Evolutionary conservation across 2,329 filamentous ascomycete genomes (phyloP).

Genomic region (Talaromyces marneffei): DNA sequence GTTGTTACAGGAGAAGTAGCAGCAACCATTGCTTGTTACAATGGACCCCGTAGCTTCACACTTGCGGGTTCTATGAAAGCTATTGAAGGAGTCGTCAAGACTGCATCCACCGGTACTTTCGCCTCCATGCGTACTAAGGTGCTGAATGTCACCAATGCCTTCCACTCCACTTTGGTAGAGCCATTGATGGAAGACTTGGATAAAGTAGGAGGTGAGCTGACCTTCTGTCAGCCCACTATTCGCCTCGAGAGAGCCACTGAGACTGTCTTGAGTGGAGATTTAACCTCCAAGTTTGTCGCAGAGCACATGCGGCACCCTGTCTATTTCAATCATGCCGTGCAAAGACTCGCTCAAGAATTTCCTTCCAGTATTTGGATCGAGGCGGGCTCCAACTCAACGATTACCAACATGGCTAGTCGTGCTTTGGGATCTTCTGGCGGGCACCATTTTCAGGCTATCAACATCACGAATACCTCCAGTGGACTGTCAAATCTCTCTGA

Average conservation of each 20-base stretch:
- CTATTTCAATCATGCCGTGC: slow-evolving; percentile 38
- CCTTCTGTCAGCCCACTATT: slow-evolving; percentile 24
- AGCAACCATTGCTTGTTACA: slow-evolving; percentile 44
- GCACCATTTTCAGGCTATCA: slow-evolving; percentile 13
- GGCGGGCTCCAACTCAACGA: slow-evolving; percentile 36
- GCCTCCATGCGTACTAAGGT: slow-evolving; percentile 25
- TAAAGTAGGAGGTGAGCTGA: slow-evolving; percentile 23
- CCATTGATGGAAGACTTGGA: slow-evolving; percentile 25
- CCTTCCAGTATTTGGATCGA: slow-evolving; percentile 36
- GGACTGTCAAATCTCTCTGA: background rate
- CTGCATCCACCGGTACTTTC: background rate
- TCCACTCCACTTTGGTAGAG: slow-evolving; percentile 43
- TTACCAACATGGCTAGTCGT: slow-evolving; percentile 28
- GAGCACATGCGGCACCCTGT: slow-evolving; percentile 43
- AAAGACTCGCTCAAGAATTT: slow-evolving; percentile 15
- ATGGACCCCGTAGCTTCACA: slow-evolving; percentile 40
- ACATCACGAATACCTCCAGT: background rate
- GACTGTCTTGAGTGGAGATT: background rate
- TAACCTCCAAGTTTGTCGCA: slow-evolving; percentile 17
- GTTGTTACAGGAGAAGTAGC: background rate
- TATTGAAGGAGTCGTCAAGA: slow-evolving; percentile 27
- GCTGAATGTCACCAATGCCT: slow-evolving; percentile 44
- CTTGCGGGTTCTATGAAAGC: slow-evolving; percentile 32
- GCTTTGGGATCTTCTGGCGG: slow-evolving; percentile 17
- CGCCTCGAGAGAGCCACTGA: background rate